Percentiles rank a stretch among this genome's conserved stretches.
Conservation (phyloP, 139 green algal genomes). For the Bryopsis sp. region DNA sequence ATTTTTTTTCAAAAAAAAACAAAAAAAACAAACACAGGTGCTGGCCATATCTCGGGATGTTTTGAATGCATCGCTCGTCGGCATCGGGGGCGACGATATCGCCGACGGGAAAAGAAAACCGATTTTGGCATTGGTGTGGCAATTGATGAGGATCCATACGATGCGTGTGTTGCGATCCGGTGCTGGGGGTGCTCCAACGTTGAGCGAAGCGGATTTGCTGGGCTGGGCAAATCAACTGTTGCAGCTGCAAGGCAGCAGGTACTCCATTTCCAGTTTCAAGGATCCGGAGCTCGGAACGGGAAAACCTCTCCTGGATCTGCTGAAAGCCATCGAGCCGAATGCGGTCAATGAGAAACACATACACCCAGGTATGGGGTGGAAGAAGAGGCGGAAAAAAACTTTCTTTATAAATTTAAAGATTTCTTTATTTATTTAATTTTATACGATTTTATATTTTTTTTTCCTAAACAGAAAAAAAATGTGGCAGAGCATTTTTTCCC, state of each 20-base stretch:
- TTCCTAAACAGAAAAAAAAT: no score
- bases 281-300: constrained; percentile 29
- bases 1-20: no score
- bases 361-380: constrained; percentile 19
- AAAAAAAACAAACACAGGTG: no score
- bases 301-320: constrained; percentile 36
- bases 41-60: constrained; percentile 1
- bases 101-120: constrained; percentile 35
- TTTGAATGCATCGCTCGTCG: constrained; percentile 35
- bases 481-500: no score
- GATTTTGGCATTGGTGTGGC: constrained; percentile 44
- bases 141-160: constrained; percentile 43
- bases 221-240: constrained; percentile 35
- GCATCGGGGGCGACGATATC: constrained; percentile 38
- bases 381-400: constrained; percentile 25
- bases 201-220: constrained; percentile 34
- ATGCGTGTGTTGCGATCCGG: constrained; percentile 26
- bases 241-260: neutral
- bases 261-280: constrained; percentile 19
- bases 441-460: no score
- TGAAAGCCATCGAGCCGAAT: constrained; percentile 28
- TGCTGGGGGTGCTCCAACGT: constrained; percentile 1
- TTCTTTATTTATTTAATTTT: constrained; percentile 2
- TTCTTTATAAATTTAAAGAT: constrained; percentile 4
- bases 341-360: constrained; percentile 32